Evolutionary conservation across 805 yeast genomes (phyloP).

Genomic region (Yarrowia yakushimensis): DNA sequence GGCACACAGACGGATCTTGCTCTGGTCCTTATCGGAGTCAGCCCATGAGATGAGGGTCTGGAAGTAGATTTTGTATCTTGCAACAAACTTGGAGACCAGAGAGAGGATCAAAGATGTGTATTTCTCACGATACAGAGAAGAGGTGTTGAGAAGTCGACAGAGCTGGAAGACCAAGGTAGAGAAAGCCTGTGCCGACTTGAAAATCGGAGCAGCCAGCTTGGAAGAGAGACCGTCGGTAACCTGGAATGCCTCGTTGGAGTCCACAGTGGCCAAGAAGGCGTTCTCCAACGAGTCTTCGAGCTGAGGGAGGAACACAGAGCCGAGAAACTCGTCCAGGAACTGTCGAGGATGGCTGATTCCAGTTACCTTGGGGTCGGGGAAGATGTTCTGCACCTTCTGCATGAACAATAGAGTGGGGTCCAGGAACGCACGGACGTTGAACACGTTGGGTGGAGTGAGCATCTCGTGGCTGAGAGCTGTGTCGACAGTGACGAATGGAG

Average conservation of each 20-base stretch:
- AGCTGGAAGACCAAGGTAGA: slow-evolving; percentile 47
- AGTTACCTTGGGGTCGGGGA: slow-evolving; percentile 40
- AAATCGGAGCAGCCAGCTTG: slow-evolving; percentile 36
- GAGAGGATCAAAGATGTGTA: slow-evolving; percentile 44
- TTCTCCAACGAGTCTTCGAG: slow-evolving; percentile 53
- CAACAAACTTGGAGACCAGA: slow-evolving; percentile 31
- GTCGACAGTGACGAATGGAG: slow-evolving; percentile 59
- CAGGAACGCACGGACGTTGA: slow-evolving; percentile 74
- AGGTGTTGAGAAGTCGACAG: slow-evolving; percentile 57
- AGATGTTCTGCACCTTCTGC: slow-evolving; percentile 51
- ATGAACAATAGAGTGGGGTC: slow-evolving; percentile 70
- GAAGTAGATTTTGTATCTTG: slow-evolving; percentile 26
- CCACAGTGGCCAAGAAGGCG: slow-evolving; percentile 50
- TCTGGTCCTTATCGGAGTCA: slow-evolving; percentile 23
- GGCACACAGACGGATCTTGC: slow-evolving; percentile 11
- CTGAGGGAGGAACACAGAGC: slow-evolving; percentile 57
- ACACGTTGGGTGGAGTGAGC: slow-evolving; percentile 64
- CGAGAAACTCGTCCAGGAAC: slow-evolving; percentile 64
- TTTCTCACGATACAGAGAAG: slow-evolving; percentile 54
- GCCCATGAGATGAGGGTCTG: slow-evolving; percentile 23
- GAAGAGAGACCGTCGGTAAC: slow-evolving; percentile 35
- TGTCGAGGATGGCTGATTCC: slow-evolving; percentile 32
- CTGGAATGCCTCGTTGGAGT: slow-evolving; percentile 41
- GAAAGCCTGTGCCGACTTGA: slow-evolving; percentile 47
- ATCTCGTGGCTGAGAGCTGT: slow-evolving; percentile 57